Conservation (phyloP, 306 rosid genomes). For the Glycine tomentella region DNA sequence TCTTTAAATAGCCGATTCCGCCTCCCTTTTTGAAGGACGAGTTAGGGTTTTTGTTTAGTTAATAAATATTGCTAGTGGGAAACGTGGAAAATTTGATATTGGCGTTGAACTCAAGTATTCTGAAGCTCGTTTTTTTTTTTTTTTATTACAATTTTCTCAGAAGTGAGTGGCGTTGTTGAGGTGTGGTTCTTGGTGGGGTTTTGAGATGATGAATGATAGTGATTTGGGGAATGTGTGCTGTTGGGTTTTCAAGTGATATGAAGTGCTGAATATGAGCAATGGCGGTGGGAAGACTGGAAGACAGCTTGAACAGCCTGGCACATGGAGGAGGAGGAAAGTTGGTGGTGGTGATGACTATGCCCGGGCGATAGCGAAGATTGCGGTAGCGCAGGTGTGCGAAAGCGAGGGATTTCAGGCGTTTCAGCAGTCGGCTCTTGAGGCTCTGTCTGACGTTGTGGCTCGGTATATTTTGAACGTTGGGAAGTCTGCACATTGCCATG, state of each 20-base stretch:
- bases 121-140: neutral
- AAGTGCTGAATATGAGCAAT: slow-evolving; percentile 92
- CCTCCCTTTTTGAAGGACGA: neutral
- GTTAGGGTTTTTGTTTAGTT: slow-evolving; percentile 44
- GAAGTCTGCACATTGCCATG: slow-evolving; percentile 64
- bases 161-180: slow-evolving; percentile 27
- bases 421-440: slow-evolving; percentile 79
- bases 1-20: neutral
- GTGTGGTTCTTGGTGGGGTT: slow-evolving; percentile 33
- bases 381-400: slow-evolving; percentile 80
- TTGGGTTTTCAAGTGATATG: slow-evolving; percentile 66
- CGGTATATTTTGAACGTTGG: slow-evolving; percentile 67
- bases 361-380: slow-evolving; percentile 57
- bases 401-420: slow-evolving; percentile 77
- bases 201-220: slow-evolving; percentile 39
- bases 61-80: neutral
- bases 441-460: slow-evolving; percentile 61
- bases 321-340: slow-evolving; percentile 53
- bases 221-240: slow-evolving; percentile 48
- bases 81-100: slow-evolving; percentile 18
- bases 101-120: slow-evolving; percentile 20
- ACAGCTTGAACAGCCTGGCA: slow-evolving; percentile 63
- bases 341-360: slow-evolving; percentile 75
- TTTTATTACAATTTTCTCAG: slow-evolving; percentile 40
- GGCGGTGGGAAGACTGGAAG: slow-evolving; percentile 86